Base-by-base conservation (phyloP, 805 yeast species). In the Ogataea methanolica region DNA sequence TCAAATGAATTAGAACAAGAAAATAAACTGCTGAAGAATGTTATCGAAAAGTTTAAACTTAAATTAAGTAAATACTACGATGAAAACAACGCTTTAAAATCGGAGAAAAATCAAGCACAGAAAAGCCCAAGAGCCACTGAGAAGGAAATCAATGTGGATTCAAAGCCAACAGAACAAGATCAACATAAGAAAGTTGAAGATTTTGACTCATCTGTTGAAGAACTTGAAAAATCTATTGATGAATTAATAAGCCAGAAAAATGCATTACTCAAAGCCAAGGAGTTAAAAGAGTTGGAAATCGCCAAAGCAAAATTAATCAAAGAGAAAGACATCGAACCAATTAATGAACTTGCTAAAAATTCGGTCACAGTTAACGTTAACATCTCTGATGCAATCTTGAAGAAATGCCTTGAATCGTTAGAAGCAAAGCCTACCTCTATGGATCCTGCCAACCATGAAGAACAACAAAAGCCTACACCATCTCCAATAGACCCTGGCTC, bases 1-100 rank as follows among this genome's bases (percentile, higher is more conserved):
- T 26, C 31, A 26, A 26, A 26, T 17, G 48, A 43, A 41, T 26
- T 43, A 8, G 39, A 44, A 34, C 50, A 47, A 9, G 54, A 51
- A 14, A 50, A 49, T 21, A 22, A 36, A 12, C 43, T 39, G 7
- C 16, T 49, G 15, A 39, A 37, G 16, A 23, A 21, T 15, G n/a
- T 26, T 9, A 19, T 26, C 16, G 31, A 37, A 37, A n/a, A 17
- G 6, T 37, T 55, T 35, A 52, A 55, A 43, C 9, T 26, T 29
- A 55, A 55, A 43, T 50, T 55, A 22, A 53, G 48, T 39, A 52
- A 52, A 34, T 55, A 55, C 37, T 52, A 55, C 33, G 29, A 43
- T 17, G 58, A 55, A 38, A 47, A 54, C 6, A 37, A 42, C 39
- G 38, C 43, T 19, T 40, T 55, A 38, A 49, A 49, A 39, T 47